A percentile compares a stretch with the other conserved stretches of the same genome.
These are phyloP conservation scores for Scutellaria barbata DNA, from an alignment of 257 asterid species.

Conservation along the genomic window DNA sequence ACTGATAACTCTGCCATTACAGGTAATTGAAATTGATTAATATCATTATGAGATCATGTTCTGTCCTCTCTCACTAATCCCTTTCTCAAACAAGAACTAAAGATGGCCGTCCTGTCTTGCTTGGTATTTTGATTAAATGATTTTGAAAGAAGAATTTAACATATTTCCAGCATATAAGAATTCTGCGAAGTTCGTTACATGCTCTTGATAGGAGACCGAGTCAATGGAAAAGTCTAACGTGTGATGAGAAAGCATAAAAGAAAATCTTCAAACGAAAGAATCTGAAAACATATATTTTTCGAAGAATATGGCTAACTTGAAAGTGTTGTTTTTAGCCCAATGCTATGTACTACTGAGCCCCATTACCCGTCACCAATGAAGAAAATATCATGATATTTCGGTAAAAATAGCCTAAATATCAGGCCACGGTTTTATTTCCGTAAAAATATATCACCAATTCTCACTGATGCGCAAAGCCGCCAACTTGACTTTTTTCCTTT, in stretches of 20 bases:
- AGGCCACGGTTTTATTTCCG: no score
- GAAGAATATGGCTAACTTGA: slow-evolving; percentile 9
- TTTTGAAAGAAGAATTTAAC: not conserved
- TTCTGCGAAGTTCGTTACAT: not conserved
- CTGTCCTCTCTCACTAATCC: not conserved
- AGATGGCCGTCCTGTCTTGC: slow-evolving; percentile 16
- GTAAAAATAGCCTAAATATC: no score
- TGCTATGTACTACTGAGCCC: not conserved
- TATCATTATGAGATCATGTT: not conserved
- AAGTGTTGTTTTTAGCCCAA: not conserved
- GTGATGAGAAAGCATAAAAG: not conserved
- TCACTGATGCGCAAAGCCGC: no score
- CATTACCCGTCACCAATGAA: no score
- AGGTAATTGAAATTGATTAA: slow-evolving; percentile 48
- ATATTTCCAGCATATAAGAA: slow-evolving; percentile 1
- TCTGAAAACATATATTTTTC: not conserved
- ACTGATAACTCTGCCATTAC: slow-evolving; percentile 76
- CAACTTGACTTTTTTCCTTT: no score
- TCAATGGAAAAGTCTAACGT: not conserved
- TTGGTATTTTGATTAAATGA: not conserved
- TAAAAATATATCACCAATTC: no score
- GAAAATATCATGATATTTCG: no score
- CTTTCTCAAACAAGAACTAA: slow-evolving; percentile 6
- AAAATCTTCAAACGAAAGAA: not conserved
- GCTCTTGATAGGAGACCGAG: not conserved